These are phyloP conservation scores for Alternaria gansuensis DNA, from an alignment of 2,329 filamentous ascomycete genomes.

Conservation along the genomic window DNA sequence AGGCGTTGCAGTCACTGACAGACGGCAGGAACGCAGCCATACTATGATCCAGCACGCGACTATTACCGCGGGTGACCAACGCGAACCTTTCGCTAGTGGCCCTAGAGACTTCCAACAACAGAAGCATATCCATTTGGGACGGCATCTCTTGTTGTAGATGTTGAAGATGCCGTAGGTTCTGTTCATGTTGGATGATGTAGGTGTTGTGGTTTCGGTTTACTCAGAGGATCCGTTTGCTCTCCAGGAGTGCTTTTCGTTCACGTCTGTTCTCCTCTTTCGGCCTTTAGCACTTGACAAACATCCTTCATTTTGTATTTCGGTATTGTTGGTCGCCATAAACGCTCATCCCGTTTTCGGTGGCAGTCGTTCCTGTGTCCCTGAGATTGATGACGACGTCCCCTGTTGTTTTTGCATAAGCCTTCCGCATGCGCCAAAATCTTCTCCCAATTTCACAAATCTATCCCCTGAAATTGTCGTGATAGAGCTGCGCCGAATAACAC, in stretches of 20 bases:
- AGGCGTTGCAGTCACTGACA: conserved; percentile 9
- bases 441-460: neutral
- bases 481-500: neutral
- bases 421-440: neutral
- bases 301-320: neutral
- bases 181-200: conserved; percentile 12
- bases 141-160: conserved; percentile 33
- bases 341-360: neutral
- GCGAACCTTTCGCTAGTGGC: neutral
- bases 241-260: neutral
- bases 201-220: conserved; percentile 17
- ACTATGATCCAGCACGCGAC: conserved; percentile 39
- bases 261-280: conserved; percentile 3
- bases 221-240: conserved; percentile 18
- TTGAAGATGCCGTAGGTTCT: conserved; percentile 14
- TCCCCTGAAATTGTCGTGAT: neutral
- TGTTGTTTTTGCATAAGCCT: neutral
- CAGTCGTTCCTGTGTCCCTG: neutral
- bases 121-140: neutral
- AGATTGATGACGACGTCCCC: neutral
- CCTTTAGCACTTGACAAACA: neutral
- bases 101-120: neutral
- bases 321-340: neutral
- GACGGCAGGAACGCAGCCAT: conserved; percentile 21
- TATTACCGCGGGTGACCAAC: conserved; percentile 27